These are phyloP conservation scores for Eleusine indica DNA, from an alignment of 176 grass and related monocot genomes.

Conservation along the genomic window DNA sequence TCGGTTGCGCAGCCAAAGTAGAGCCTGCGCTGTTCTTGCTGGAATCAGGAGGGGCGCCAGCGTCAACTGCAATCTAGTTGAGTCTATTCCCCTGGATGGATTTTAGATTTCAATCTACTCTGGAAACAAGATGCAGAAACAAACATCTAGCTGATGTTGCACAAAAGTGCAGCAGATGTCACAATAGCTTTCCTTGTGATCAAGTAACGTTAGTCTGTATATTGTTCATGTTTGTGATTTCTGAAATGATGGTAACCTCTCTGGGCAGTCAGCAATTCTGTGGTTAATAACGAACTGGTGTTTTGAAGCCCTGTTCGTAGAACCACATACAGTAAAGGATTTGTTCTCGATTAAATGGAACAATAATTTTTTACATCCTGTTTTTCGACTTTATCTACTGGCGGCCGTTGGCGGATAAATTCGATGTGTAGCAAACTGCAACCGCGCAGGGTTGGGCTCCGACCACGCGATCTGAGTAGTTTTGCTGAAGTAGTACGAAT, in stretches of 20 bases:
- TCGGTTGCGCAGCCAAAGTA: conserved; percentile 64
- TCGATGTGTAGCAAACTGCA: not conserved
- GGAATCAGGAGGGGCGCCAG: conserved; percentile 27
- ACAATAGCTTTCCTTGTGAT: conserved; percentile 4
- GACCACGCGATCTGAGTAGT: not conserved
- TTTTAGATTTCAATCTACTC: conserved; percentile 31
- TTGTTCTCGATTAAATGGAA: conserved; percentile 23
- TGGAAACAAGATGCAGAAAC: conserved; percentile 43
- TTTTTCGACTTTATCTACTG: not conserved
- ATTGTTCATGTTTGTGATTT: conserved; percentile 14
- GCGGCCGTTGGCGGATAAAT: not conserved
- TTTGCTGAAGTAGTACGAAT: not conserved
- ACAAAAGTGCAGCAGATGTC: conserved; percentile 49
- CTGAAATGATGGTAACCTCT: not conserved
- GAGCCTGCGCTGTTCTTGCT: conserved; percentile 69
- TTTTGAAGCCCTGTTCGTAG: not conserved
- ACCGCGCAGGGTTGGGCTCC: not conserved
- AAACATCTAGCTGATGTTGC: conserved; percentile 48
- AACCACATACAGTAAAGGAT: conserved; percentile 29
- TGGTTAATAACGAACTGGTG: conserved; percentile 31
- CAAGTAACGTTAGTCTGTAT: conserved; percentile 1
- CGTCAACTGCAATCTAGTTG: conserved; percentile 20
- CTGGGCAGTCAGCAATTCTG: not conserved
- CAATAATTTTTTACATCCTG: not conserved
- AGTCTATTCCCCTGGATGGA: conserved; percentile 41